Conservation (phyloP, 176 grass and related monocot genomes). For the Secale cereale region DNA sequence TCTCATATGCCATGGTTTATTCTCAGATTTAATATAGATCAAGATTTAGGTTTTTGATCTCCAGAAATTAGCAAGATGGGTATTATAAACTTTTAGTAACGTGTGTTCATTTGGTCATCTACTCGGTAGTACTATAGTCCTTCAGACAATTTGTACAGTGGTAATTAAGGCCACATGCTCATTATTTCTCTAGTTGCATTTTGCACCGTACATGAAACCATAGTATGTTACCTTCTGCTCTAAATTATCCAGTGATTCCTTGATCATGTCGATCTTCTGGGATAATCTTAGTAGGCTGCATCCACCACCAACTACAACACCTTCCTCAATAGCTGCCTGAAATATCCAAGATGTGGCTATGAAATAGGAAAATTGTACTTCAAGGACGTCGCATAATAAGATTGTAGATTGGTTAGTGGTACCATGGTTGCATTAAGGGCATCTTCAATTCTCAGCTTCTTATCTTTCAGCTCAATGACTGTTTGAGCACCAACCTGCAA, state of each 20-base stretch:
- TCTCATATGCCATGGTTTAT: not conserved
- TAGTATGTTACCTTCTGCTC: conserved; percentile 66
- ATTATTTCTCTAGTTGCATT: not conserved
- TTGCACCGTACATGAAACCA: not conserved
- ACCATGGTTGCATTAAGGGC: conserved; percentile 94
- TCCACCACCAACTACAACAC: conserved; percentile 94
- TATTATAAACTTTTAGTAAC: not conserved
- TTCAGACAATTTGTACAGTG: not conserved
- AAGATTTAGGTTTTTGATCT: not conserved
- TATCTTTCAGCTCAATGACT: conserved; percentile 94
- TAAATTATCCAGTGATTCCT: conserved; percentile 71
- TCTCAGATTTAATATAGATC: conserved; percentile 6
- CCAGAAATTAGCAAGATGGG: not conserved
- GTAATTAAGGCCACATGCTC: not conserved
- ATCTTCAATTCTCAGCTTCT: conserved; percentile 93
- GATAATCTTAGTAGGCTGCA: conserved; percentile 91
- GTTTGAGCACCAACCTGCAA: conserved; percentile 91
- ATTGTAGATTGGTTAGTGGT: not conserved
- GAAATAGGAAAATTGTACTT: conserved; percentile 23
- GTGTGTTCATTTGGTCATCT: not conserved
- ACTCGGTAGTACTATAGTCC: not conserved
- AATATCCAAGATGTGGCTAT: conserved; percentile 6
- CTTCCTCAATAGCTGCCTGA: conserved; percentile 96
- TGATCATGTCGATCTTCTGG: conserved; percentile 67
- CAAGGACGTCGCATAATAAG: conserved; percentile 8